These are phyloP conservation scores for Gillenia trifoliata DNA, from an alignment of 306 rosid genomes.

Conservation along the genomic window DNA sequence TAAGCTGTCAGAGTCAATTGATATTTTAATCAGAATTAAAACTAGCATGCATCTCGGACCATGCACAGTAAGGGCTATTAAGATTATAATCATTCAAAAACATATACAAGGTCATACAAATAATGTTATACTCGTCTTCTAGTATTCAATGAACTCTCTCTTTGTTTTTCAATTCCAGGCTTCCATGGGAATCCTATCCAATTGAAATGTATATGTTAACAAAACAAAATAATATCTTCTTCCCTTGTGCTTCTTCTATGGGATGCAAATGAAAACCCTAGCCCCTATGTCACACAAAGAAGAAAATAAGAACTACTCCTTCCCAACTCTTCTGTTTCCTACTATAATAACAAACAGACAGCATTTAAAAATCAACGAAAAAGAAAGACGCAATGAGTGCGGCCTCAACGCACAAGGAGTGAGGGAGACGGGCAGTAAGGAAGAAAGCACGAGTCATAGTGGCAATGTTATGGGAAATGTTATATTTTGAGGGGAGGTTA, in stretches of 20 bases:
- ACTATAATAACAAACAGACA: neutral
- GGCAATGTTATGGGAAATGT: too few species aligned
- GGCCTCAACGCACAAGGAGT: too few species aligned
- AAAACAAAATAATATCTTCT: neutral
- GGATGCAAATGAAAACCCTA: neutral
- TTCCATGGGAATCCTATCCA: neutral
- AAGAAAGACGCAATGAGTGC: neutral
- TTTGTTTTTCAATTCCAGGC: neutral
- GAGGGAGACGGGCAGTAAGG: too few species aligned
- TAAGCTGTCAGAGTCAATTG: neutral
- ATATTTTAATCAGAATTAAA: neutral
- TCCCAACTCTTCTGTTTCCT: neutral
- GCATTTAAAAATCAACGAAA: neutral
- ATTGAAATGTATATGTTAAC: neutral
- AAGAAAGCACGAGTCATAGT: too few species aligned
- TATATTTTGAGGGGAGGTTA: too few species aligned
- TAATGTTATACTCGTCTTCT: neutral
- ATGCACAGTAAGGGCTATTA: neutral
- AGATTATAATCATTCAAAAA: neutral
- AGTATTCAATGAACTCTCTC: neutral
- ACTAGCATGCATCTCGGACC: neutral
- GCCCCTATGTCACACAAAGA: neutral
- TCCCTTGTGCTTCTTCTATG: neutral
- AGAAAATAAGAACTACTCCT: neutral
- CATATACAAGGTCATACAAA: neutral